Conservation (phyloP, 2,329 filamentous ascomycete genomes). For the Talaromyces verruculosus region DNA sequence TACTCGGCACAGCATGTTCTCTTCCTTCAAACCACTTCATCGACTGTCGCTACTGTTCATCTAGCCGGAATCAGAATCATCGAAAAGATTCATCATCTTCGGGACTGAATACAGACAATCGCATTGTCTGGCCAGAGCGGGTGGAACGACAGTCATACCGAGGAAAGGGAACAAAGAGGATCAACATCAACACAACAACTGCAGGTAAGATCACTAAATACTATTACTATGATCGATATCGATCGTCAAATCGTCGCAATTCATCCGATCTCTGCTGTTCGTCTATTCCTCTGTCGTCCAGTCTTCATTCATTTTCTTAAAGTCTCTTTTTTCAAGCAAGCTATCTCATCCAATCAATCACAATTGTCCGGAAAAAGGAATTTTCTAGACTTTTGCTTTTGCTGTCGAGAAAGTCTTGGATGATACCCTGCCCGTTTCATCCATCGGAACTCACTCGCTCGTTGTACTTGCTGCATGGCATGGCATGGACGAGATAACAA, state of each 20-base stretch:
- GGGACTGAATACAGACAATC: not conserved
- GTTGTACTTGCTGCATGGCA: not conserved
- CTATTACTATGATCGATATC: not conserved
- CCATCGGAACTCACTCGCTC: not conserved
- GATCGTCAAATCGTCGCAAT: not conserved
- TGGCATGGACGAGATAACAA: not conserved
- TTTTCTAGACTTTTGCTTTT: not conserved
- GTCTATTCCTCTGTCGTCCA: not conserved
- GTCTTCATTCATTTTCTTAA: not conserved
- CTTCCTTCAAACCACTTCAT: not conserved
- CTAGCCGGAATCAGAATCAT: not conserved
- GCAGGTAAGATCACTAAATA: slow-evolving; percentile 2
- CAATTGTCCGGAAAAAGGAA: not conserved
- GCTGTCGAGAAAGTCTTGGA: not conserved
- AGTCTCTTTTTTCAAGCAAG: not conserved
- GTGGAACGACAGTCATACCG: not conserved
- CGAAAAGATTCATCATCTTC: not conserved
- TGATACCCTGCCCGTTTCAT: not conserved
- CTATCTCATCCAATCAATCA: not conserved
- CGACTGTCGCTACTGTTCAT: slow-evolving; percentile 14
- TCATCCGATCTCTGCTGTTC: not conserved
- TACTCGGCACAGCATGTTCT: not conserved
- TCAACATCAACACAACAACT: not conserved
- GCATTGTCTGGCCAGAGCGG: not conserved
- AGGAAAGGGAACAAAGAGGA: slow-evolving; percentile 2